These are phyloP conservation scores for Globisporangium nunn DNA, from an alignment of 352 stramenopile genomes.

Conservation along the genomic window DNA sequence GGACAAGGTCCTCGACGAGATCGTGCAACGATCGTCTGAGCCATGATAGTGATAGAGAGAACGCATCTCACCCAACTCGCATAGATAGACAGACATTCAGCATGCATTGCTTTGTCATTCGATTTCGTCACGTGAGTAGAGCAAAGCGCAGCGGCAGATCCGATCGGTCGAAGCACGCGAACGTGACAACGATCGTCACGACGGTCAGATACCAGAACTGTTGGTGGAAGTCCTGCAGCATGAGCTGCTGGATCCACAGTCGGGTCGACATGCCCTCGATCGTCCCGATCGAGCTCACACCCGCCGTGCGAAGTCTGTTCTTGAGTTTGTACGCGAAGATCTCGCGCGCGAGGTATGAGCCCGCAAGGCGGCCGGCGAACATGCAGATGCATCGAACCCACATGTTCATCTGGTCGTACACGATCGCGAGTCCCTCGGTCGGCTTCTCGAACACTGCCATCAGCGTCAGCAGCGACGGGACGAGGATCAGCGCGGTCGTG, in stretches of 20 bases:
- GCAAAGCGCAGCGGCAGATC: constrained; percentile 72
- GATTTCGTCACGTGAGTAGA: constrained; percentile 31
- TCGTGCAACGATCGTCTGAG: constrained; percentile 6
- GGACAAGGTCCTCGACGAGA: constrained; percentile 45
- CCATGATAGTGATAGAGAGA: background rate
- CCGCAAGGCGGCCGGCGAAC: constrained; percentile 69
- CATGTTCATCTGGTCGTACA: constrained; percentile 67
- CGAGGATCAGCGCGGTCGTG: constrained; percentile 77
- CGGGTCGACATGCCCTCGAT: constrained; percentile 66
- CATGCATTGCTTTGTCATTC: background rate
- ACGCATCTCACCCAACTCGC: too few species aligned
- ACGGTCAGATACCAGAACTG: constrained; percentile 86
- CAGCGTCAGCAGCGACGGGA: constrained; percentile 71
- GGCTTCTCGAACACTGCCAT: constrained; percentile 73
- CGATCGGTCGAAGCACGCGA: constrained; percentile 77
- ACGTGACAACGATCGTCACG: constrained; percentile 77
- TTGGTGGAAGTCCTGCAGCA: constrained; percentile 79
- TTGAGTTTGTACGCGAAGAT: constrained; percentile 84
- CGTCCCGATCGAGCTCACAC: constrained; percentile 12
- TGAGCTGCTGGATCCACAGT: constrained; percentile 80
- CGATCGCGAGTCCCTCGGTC: constrained; percentile 43
- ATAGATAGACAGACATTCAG: background rate
- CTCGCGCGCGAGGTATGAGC: constrained; percentile 68
- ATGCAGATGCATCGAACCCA: constrained; percentile 84
- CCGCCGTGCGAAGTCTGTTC: constrained; percentile 27